phyloP scores from a whole-genome alignment of 495 filamentous ascomycete genomes.

The Hypoxylon fuscum region DNA sequence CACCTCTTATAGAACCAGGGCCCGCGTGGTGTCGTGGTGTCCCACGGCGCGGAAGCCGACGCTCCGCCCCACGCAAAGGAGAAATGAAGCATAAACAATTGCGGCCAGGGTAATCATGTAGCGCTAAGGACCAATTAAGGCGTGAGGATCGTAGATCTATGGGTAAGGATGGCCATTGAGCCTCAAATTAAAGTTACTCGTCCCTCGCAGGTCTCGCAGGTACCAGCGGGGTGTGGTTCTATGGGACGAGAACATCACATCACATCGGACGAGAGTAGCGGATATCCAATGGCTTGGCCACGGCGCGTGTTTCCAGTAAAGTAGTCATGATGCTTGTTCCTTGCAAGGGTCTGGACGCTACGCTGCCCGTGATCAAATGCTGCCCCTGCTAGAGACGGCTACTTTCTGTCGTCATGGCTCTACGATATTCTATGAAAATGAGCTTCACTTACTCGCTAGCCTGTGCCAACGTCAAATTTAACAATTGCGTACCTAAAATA shows the following conservation, averaged over 20 bases:
- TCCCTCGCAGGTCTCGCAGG: constrained; percentile 1
- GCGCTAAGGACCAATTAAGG: constrained; percentile 27
- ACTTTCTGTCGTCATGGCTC: constrained; percentile 7
- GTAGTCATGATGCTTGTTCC: constrained; percentile 3
- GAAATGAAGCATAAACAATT: constrained; percentile 19
- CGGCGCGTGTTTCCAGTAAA: constrained; percentile 13
- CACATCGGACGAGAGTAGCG: constrained; percentile 10
- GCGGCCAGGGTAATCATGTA: constrained; percentile 8
- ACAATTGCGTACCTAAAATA: too few species aligned
- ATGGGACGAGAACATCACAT: constrained; percentile 4
- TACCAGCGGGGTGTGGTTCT: constrained; percentile 18
- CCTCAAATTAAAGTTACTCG: constrained; percentile 30
- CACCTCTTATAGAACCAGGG: constrained; percentile 25
- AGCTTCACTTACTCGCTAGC: constrained; percentile 6
- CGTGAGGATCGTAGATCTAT: constrained; percentile 27
- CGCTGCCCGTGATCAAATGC: background rate
- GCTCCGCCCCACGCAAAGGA: constrained; percentile 39
- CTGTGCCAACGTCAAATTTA: constrained; percentile 4
- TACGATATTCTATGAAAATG: background rate
- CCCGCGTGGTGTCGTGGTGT: constrained; percentile 1
- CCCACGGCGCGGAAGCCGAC: constrained; percentile 36
- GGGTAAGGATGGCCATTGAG: constrained; percentile 28
- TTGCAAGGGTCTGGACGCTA: constrained; percentile 8
- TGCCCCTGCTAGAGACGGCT: background rate
- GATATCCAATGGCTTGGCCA: constrained; percentile 4